Evolutionary conservation across 2,329 filamentous ascomycete species (phyloP).

Genomic region (Chrysosporium queenslandicum): DNA sequence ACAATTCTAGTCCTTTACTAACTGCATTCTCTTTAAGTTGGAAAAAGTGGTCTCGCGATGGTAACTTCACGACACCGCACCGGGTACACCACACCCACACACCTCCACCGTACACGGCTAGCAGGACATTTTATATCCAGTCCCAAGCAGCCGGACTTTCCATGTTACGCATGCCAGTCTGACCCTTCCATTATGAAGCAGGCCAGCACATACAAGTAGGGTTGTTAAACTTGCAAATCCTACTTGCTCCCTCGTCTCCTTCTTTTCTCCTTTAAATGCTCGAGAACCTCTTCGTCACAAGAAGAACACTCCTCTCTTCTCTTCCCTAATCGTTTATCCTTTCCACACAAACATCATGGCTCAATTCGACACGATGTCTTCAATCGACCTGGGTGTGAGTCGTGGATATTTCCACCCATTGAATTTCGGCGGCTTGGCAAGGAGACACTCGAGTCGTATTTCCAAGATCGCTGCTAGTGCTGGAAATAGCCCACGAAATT

Average conservation of each 20-base stretch:
- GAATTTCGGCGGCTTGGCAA: not conserved
- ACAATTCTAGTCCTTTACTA: not conserved
- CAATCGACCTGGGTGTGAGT: not conserved
- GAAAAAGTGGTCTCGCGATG: not conserved
- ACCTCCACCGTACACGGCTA: conserved; percentile 1
- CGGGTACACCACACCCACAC: conserved; percentile 5
- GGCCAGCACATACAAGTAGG: conserved; percentile 1
- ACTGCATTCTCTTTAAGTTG: not conserved
- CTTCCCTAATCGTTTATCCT: not conserved
- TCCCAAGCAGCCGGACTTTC: conserved; percentile 6
- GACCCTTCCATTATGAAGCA: not conserved
- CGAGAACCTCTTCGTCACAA: not conserved
- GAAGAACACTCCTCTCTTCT: not conserved
- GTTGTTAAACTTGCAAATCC: not conserved
- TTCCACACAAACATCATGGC: conserved; percentile 4
- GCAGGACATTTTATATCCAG: conserved; percentile 1
- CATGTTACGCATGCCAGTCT: conserved; percentile 12
- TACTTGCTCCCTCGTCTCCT: not conserved
- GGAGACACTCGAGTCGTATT: conserved; percentile 45
- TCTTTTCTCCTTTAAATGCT: not conserved
- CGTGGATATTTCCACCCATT: not conserved
- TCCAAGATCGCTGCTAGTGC: conserved; percentile 57
- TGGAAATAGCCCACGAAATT: conserved; percentile 56
- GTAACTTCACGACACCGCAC: conserved; percentile 2
- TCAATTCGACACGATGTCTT: conserved; percentile 1